Evolutionary conservation across 1,139 yeast species (phyloP).

Genomic region (Protomyces lactucae-debilis): DNA sequence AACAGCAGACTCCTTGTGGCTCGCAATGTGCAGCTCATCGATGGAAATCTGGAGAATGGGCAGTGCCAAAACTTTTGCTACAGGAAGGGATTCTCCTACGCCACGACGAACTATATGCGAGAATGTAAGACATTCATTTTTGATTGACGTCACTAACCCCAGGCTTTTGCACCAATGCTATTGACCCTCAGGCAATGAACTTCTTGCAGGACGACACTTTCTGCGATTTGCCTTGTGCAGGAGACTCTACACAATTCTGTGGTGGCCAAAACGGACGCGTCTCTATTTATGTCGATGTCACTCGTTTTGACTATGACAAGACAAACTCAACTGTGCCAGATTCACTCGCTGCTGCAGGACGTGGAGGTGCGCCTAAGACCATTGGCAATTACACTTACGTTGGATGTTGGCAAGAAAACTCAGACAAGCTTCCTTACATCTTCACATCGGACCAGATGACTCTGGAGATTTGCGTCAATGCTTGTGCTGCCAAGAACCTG

Average conservation of each 20-base stretch:
- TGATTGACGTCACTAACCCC: not conserved
- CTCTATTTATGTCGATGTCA: not conserved
- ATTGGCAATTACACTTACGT: not conserved
- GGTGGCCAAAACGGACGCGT: not conserved
- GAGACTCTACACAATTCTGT: not conserved
- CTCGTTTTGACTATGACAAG: not conserved
- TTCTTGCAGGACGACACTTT: not conserved
- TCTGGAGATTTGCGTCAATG: not conserved
- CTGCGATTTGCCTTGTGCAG: slow-evolving; percentile 1
- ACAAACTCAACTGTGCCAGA: not conserved
- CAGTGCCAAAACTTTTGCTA: not conserved
- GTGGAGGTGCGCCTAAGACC: slow-evolving; percentile 1
- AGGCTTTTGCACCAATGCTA: not conserved
- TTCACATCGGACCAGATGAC: not conserved
- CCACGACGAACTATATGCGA: slow-evolving; percentile 1
- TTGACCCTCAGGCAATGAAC: not conserved
- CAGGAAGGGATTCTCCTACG: not conserved
- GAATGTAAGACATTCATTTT: not conserved
- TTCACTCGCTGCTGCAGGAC: not conserved
- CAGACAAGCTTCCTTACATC: not conserved
- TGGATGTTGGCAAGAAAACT: not conserved
- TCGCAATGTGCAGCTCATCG: not conserved
- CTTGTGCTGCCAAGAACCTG: not conserved
- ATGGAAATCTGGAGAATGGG: not conserved
- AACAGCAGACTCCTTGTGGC: not conserved